Evolutionary conservation across 768 basidiomycete species (phyloP).

Genomic region (Mycena galopus): DNA sequence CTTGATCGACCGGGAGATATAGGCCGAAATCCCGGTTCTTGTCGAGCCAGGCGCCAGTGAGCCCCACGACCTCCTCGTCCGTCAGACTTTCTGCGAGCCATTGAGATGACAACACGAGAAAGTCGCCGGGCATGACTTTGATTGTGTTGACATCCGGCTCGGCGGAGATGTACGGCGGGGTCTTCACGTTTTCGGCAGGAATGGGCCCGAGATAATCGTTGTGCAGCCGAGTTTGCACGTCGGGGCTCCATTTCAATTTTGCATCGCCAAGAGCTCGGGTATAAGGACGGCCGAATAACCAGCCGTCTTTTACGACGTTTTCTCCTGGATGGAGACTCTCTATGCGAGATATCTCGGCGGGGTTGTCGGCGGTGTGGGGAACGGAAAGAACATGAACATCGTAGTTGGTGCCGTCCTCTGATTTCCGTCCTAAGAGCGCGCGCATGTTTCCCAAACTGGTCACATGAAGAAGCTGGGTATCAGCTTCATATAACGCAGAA

Average conservation of each 20-base stretch:
- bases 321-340: slow-evolving; percentile 48
- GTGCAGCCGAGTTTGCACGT: slow-evolving; percentile 52
- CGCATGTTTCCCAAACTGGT: slow-evolving; percentile 58
- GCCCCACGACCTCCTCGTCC: slow-evolving; percentile 66
- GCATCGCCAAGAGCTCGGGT: slow-evolving; percentile 61
- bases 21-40: slow-evolving; percentile 27
- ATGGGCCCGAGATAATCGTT: slow-evolving; percentile 51
- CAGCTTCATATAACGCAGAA: slow-evolving; percentile 52
- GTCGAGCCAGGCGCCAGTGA: slow-evolving; percentile 64
- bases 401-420: slow-evolving; percentile 46
- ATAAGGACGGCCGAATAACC: slow-evolving; percentile 46
- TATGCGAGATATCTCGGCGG: slow-evolving; percentile 49
- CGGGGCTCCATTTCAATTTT: slow-evolving; percentile 56
- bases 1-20: neutral
- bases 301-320: slow-evolving; percentile 45
- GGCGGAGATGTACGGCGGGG: slow-evolving; percentile 64
- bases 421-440: slow-evolving; percentile 52
- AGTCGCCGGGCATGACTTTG: slow-evolving; percentile 59
- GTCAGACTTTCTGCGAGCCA: slow-evolving; percentile 69
- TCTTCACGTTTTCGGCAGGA: slow-evolving; percentile 47
- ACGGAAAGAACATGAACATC: slow-evolving; percentile 54
- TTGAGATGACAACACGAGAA: slow-evolving; percentile 65
- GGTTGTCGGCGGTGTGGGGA: slow-evolving; percentile 53
- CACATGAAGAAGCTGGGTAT: slow-evolving; percentile 49
- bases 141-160: slow-evolving; percentile 64